Base-by-base conservation (phyloP, 495 filamentous ascomycete species). In the Aspergillus cavernicola region DNA sequence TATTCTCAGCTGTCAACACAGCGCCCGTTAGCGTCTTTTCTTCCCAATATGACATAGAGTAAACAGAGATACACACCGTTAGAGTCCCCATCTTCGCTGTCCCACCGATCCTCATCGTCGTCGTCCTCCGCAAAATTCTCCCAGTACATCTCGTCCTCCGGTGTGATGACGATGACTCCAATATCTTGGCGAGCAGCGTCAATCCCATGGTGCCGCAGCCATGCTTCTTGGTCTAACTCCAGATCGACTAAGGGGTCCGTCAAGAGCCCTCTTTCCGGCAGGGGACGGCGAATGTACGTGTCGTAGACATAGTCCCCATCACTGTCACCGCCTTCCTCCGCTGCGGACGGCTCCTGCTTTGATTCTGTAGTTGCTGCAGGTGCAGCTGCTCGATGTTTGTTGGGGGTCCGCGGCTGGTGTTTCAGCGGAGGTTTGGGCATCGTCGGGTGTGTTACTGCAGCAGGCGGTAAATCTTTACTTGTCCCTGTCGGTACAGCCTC, bases 291-390 rank as follows among this genome's bases (percentile, higher is more conserved):
- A 16, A 85, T 71, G 58, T 83, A 87, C 8, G 77, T 82, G 58
- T 87, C 84, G 63, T 83, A 82, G 40, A 85, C 80, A 61, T 80
- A 87, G 38, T 81, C 78, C n/a, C 57, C 67, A 9, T 84, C 81
- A 31, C 66, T 69, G 13, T 75, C 70, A 8, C 60, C 63, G 18
- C 67, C 66, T 51, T 61, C 59, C 33, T 52, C 18, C 24, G 23
- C 31, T 10, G 55, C 19, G 6, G 37, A 18, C 12, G 36, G 33
- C 26, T 38, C 53, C 40, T 53, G 53, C 44, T 53, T 55, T 20
- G 46, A 15, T 36, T 66, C 63, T 32, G 58, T 41, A 31, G 29
- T 35, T 22, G 28, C 29, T 13, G 46, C 22, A 1, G 39, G 41
- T 29, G 60, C 52, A 10, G 58, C 57, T 6, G 55, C 37, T 36